phyloP scores from a whole-genome alignment of 2,329 filamentous ascomycete genomes.

The Penicillium sclerotiorum region DNA sequence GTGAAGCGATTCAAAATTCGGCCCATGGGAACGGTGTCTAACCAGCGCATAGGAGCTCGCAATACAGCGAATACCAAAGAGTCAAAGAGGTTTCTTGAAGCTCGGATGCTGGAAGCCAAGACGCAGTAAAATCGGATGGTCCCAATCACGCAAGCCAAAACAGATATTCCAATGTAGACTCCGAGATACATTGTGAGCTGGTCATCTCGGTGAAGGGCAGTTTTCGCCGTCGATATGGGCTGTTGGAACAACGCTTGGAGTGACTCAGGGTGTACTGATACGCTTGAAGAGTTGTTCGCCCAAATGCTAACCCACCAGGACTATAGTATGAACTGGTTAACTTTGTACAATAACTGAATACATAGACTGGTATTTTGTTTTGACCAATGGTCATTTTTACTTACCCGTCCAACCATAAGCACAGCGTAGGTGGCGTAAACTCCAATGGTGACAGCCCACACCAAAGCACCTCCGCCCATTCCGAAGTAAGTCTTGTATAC shows the following conservation, averaged over 20 bases:
- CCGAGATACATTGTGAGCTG: conserved; percentile 62
- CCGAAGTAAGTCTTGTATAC: conserved; percentile 71
- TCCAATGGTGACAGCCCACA: conserved; percentile 60
- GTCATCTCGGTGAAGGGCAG: conserved; percentile 34
- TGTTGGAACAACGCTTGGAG: conserved; percentile 20
- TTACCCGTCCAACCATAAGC: conserved; percentile 55
- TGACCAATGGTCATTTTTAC: no score
- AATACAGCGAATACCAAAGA: conserved; percentile 69
- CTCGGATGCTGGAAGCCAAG: conserved; percentile 67
- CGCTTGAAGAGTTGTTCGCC: conserved; percentile 39
- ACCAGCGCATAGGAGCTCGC: conserved; percentile 73
- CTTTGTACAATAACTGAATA: no score
- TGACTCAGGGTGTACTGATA: conserved; percentile 17
- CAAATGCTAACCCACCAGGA: conserved; percentile 55
- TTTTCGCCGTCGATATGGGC: conserved; percentile 6
- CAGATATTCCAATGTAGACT: conserved; percentile 66
- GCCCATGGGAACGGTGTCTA: conserved; percentile 77
- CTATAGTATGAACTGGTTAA: conserved; percentile 21
- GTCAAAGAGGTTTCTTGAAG: conserved; percentile 69
- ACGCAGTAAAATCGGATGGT: conserved; percentile 66
- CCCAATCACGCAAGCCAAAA: conserved; percentile 60
- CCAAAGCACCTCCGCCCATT: conserved; percentile 64
- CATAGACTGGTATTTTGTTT: no score
- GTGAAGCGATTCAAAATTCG: conserved; percentile 78
- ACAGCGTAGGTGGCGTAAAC: conserved; percentile 60